Evolutionary conservation across 2,329 filamentous ascomycete species (phyloP), one percentile per base, ranked within the genome.

Genomic region (Tolypocladium ovalisporum): DNA sequence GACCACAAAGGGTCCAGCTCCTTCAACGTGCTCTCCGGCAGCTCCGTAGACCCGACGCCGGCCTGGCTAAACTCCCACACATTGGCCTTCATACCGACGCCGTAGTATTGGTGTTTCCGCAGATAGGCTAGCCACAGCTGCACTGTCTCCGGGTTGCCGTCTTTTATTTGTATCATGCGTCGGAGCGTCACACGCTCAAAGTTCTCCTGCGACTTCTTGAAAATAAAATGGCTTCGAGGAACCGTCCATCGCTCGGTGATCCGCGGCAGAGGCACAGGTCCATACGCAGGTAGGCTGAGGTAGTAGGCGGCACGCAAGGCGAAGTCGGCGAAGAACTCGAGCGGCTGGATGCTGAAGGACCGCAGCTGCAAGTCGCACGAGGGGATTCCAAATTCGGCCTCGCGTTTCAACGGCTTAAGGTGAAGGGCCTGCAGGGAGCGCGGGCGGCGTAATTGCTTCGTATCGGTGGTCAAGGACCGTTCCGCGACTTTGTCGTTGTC

Each of bases 71-170:
- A 92, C 69, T 96, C 90, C 85, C 89, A 99, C 54, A 97, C 82
- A 70, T 99, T 97, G 56, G 94, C 94, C 80, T 99, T 99, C 91
- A 99, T 95, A 66, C 94, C 94, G 44, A 97, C 87, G n/a, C 94
- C 94, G 64, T 95, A 89, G 70, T 94, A 96, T 47, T 91, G 89
- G 69, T 97, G 88, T 74, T 96, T 96, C 68, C 89, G 84, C 68
- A 99, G 72, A 69, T 96, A 97, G 0, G 90, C 91, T 58, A 99
- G 76, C 94, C 94, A 99, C 34, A 92, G 73, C 72, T 95, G 88
- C 39, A 99, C 91, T 1, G 85, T 87, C 70, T 97, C 90, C 0
- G 91, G 86, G 67, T 97, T 81, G 0, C 91, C 94, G 68, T 97
- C 94, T 63, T 90, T 87, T 67, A 99, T 94, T 73, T 96, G 91